These are phyloP conservation scores for Cyberlindnera suaveolens DNA, from an alignment of 805 yeast genomes.

Conservation along the genomic window DNA sequence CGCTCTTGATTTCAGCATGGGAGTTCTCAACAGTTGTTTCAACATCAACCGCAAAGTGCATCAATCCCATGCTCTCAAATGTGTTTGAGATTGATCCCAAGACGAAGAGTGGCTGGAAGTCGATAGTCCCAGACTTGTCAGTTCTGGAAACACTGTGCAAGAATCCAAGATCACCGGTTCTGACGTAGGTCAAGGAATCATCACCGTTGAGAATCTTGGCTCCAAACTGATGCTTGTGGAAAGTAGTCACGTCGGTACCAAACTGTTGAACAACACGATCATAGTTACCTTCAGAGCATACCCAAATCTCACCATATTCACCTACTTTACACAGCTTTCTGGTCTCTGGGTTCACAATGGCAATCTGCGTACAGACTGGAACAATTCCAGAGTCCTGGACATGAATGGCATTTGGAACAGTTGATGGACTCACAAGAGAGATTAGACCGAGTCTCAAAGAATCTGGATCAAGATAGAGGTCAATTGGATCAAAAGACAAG, in stretches of 20 bases:
- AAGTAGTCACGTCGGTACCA: conserved; percentile 26
- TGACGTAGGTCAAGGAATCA: conserved; percentile 54
- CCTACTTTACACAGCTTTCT: conserved; percentile 72
- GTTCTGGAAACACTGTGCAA: conserved; percentile 62
- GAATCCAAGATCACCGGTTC: conserved; percentile 95
- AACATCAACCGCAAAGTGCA: conserved; percentile 83
- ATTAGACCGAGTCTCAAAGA: conserved; percentile 88
- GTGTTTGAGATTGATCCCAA: conserved; percentile 82
- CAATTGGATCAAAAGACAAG: conserved; percentile 82
- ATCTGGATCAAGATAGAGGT: conserved; percentile 78
- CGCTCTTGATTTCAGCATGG: conserved; percentile 37
- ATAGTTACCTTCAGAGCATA: conserved; percentile 80
- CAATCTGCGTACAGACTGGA: conserved; percentile 88
- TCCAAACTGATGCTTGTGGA: conserved; percentile 39
- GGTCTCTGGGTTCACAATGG: conserved; percentile 94
- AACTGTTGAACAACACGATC: conserved; percentile 47
- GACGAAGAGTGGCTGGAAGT: conserved; percentile 74
- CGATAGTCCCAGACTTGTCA: conserved; percentile 33
- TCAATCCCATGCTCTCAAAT: conserved; percentile 84
- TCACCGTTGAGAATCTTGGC: conserved; percentile 64
- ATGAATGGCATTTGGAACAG: conserved; percentile 60
- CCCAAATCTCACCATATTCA: conserved; percentile 97
- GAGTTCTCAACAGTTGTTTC: conserved; percentile 58
- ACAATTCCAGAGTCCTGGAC: conserved; percentile 95
- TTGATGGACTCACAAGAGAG: conserved; percentile 69